Percentiles rank a stretch among this genome's conserved stretches.
phyloP scores from a whole-genome alignment of 768 basidiomycete species.

The Pleurotus giganteus region DNA sequence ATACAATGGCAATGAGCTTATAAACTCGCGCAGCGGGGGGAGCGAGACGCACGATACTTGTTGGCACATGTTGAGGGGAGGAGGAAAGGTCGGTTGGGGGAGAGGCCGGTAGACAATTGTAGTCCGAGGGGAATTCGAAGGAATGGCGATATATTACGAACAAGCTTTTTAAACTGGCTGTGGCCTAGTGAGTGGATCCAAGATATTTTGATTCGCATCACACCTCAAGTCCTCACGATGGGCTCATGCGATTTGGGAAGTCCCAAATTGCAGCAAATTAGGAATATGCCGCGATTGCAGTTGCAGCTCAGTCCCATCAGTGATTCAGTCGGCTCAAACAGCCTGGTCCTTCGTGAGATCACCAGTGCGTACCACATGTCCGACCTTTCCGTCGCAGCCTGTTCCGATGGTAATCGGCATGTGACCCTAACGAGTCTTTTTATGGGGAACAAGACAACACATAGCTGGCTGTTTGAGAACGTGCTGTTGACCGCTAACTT shows the following conservation, averaged over 20 bases:
- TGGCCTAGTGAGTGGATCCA: constrained; percentile 8
- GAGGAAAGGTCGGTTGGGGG: constrained; percentile 1
- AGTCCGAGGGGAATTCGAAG: constrained; percentile 15
- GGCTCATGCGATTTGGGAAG: constrained; percentile 24
- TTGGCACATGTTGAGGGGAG: constrained; percentile 55
- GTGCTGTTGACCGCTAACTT: constrained; percentile 5
- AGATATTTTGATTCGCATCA: constrained; percentile 11
- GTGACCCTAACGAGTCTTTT: constrained; percentile 6
- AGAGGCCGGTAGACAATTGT: constrained; percentile 12
- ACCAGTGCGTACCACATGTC: constrained; percentile 28
- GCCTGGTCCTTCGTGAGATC: constrained; percentile 28
- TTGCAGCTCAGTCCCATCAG: constrained; percentile 23
- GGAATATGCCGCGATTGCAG: constrained; percentile 26
- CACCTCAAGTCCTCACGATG: constrained; percentile 16
- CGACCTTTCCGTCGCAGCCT: constrained; percentile 19
- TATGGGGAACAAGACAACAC: constrained; percentile 7
- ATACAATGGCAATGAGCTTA: constrained; percentile 14
- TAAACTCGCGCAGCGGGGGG: neutral
- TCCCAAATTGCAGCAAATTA: constrained; percentile 16
- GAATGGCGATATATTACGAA: constrained; percentile 7
- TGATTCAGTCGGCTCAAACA: constrained; percentile 29
- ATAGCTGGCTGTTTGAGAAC: constrained; percentile 1
- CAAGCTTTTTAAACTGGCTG: constrained; percentile 5
- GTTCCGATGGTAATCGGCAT: constrained; percentile 9
- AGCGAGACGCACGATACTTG: constrained; percentile 64